These are phyloP conservation scores for Pulveroboletus ravenelii DNA, from an alignment of 768 basidiomycete genomes.

Conservation along the genomic window DNA sequence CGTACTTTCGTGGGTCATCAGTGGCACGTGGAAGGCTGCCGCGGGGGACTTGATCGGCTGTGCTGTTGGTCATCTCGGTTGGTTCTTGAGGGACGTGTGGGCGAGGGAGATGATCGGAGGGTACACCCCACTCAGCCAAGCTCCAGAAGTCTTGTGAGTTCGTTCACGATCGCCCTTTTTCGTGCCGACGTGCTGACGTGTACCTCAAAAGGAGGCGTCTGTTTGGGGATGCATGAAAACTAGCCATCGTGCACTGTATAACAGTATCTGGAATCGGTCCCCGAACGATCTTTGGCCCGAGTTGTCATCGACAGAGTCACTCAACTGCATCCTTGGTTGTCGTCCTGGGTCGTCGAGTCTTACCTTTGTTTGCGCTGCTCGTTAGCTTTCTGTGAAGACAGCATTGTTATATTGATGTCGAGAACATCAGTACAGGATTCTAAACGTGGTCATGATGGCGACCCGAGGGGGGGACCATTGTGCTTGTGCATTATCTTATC, in stretches of 20 bases:
- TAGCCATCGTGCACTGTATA: conserved; percentile 6
- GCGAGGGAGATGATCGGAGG: conserved; percentile 83
- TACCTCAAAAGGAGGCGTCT: conserved; percentile 44
- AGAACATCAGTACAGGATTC: too few relatives aligned
- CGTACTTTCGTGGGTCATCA: conserved; percentile 77
- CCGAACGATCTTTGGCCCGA: background rate
- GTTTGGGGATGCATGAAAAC: conserved; percentile 50
- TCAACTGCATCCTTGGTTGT: too few relatives aligned
- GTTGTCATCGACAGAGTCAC: background rate
- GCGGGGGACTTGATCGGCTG: conserved; percentile 80
- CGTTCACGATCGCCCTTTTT: background rate
- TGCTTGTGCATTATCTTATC: too few relatives aligned
- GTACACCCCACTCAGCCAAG: conserved; percentile 63
- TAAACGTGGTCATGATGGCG: too few relatives aligned
- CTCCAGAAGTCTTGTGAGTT: conserved; percentile 66
- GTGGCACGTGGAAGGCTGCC: conserved; percentile 80
- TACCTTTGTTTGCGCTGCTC: background rate
- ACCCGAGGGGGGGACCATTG: too few relatives aligned
- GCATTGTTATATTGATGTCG: too few relatives aligned
- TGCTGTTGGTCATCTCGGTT: conserved; percentile 80
- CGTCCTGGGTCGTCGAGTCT: too few relatives aligned
- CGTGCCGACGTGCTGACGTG: conserved; percentile 1
- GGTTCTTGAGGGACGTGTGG: conserved; percentile 86
- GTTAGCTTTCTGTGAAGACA: background rate
- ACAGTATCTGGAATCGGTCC: background rate